phyloP scores from a whole-genome alignment of 1,284 basidiomycete genomes.

The Cryptococcus sp. region DNA sequence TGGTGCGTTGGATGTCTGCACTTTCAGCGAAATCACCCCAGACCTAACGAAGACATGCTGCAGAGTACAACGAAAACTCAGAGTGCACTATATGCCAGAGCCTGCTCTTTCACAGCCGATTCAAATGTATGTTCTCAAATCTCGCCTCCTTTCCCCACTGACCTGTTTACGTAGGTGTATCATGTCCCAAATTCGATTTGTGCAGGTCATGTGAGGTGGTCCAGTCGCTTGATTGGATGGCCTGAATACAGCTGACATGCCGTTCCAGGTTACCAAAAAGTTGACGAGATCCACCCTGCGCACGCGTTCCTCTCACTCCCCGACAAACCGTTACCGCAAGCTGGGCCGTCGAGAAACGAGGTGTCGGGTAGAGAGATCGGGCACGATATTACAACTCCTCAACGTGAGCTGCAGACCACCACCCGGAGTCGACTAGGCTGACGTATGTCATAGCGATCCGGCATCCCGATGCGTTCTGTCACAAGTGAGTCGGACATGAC shows the following conservation, averaged over 20 bases:
- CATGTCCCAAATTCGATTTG: slow-evolving; percentile 71
- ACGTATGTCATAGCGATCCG: slow-evolving; percentile 22
- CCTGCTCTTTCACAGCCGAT: slow-evolving; percentile 61
- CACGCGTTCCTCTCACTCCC: slow-evolving; percentile 77
- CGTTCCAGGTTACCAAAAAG: slow-evolving; percentile 47
- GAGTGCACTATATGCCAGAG: slow-evolving; percentile 75
- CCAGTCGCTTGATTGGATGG: not conserved
- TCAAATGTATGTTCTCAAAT: slow-evolving; percentile 62
- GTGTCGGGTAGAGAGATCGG: not conserved
- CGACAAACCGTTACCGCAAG: slow-evolving; percentile 50
- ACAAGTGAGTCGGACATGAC: slow-evolving; percentile 59
- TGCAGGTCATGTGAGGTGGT: slow-evolving; percentile 69
- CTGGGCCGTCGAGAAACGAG: slow-evolving; percentile 14
- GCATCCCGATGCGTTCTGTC: slow-evolving; percentile 51
- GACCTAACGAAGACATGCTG: not conserved
- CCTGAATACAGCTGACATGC: slow-evolving; percentile 1
- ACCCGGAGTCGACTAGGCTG: not conserved
- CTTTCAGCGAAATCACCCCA: not conserved
- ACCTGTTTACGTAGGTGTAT: slow-evolving; percentile 51
- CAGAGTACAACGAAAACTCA: slow-evolving; percentile 59
- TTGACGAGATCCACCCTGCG: slow-evolving; percentile 81
- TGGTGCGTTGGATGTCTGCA: slow-evolving; percentile 56
- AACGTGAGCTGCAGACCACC: not conserved
- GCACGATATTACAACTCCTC: not conserved
- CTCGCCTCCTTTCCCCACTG: slow-evolving; percentile 1